Evolutionary conservation across 352 stramenopile species (phyloP).

Genomic region (Pythium sp.): DNA sequence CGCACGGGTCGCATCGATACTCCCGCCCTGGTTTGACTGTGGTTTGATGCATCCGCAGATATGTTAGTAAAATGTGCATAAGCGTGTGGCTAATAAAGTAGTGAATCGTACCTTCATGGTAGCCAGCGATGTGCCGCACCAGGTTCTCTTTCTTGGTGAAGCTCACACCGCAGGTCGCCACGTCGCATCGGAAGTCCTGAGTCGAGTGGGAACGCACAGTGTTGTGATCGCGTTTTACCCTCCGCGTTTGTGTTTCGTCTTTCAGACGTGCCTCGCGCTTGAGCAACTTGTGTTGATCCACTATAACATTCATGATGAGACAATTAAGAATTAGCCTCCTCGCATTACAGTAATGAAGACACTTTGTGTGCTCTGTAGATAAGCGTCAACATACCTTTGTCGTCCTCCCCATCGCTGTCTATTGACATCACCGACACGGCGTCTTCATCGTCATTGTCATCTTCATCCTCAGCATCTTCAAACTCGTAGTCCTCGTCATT

Average conservation of each 20-base stretch:
- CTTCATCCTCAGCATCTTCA: neutral
- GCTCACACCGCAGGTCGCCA: conserved; percentile 14
- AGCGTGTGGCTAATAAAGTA: neutral
- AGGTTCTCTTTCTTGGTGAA: conserved; percentile 18
- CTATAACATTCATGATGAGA: neutral
- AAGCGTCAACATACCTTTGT: neutral
- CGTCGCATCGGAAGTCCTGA: conserved; percentile 11
- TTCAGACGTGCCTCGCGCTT: neutral
- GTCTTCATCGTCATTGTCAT: neutral
- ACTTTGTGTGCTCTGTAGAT: too few species aligned
- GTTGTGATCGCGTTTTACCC: neutral
- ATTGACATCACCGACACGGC: neutral
- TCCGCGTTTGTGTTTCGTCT: neutral
- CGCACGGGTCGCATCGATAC: conserved; percentile 15
- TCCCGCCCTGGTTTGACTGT: neutral
- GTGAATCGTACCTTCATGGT: conserved; percentile 12
- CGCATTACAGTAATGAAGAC: too few species aligned
- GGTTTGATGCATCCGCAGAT: too few species aligned
- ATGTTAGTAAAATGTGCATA: neutral
- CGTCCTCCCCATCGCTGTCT: neutral
- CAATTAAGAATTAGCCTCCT: too few species aligned
- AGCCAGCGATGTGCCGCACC: conserved; percentile 15
- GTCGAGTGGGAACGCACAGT: neutral
- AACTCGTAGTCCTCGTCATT: neutral
- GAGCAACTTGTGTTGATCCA: neutral